Conservation (phyloP, 169 alveolate species). For the Eimeria falciformis region DNA sequence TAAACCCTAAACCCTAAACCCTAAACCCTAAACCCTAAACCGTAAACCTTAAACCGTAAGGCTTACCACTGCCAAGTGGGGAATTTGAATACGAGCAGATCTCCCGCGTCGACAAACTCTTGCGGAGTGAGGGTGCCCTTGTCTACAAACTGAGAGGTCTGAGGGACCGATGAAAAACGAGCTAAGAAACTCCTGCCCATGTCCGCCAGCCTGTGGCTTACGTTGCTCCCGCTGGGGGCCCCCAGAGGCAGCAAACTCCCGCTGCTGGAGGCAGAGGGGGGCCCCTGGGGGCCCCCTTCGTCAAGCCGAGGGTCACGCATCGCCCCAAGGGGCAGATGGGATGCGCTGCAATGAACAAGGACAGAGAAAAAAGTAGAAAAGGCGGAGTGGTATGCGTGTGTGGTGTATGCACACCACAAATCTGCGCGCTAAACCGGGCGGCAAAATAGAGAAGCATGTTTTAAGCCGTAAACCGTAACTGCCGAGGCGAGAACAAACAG, state of each 20-base stretch:
- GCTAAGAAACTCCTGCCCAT: constrained; percentile 59
- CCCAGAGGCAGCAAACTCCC: neutral
- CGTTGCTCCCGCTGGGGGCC: constrained; percentile 47
- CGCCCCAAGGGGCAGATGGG: neutral
- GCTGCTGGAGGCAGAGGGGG: constrained; percentile 31
- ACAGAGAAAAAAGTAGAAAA: no score
- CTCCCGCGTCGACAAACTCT: constrained; percentile 92
- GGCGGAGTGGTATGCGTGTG: no score
- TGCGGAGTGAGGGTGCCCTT: constrained; percentile 91
- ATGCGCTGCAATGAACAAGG: no score
- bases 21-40: neutral
- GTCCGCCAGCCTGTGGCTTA: constrained; percentile 76
- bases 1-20: no score
- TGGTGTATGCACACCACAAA: no score
- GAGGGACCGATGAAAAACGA: constrained; percentile 80
- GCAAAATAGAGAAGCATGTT: no score
- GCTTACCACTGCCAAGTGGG: constrained; percentile 92
- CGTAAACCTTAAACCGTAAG: neutral
- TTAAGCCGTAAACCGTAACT: no score
- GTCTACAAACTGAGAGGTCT: constrained; percentile 87
- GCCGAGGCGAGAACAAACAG: no score
- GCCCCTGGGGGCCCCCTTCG: neutral
- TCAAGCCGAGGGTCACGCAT: neutral
- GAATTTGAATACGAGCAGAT: constrained; percentile 86
- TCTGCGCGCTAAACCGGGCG: no score